Evolutionary conservation across 768 basidiomycete genomes (phyloP), one percentile per base, ranked within the genome.

Genomic region (Russula olivacea): DNA sequence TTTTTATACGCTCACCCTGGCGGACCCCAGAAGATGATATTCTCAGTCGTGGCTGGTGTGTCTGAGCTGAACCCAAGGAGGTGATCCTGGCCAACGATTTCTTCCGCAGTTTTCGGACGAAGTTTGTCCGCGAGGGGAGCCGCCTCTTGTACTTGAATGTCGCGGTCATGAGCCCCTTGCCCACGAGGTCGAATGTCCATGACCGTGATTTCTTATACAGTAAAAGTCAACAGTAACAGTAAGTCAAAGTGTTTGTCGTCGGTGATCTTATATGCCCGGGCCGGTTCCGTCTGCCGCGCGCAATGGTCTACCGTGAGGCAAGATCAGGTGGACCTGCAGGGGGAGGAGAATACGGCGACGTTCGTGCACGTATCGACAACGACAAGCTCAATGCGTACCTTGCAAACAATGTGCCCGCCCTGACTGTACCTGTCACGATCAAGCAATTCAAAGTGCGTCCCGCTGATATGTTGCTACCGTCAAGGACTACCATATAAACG

Each of bases 391-490:
- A 88, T 66, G 70, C 71, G 25, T 93, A 90, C 73, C 81, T 98
- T 66, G 70, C 75, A 57, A 71, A 76, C 58, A 75, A 82, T 69
- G 83, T 88, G 9, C 74, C 79, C 15, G 76, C 73, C 0, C 80
- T 94, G 57, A 75, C 75, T 53, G 74, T 82, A 2, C 90, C 92
- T 0, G 82, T 96, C 19, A 75, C 78, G 21, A 84, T 97, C 36
- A 90, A 93, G 78, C 96, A 98, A 74, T 98, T 98, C 81, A 91
- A 91, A 76, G 91, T 91, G 74, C 57, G 83, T 73, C 49, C 10
- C 15, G 23, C 15, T 23, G 2, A 3, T 5, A 32, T 25, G 2
- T 48, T 11, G 12, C 40, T 28, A 11, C 15, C 40, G 17, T 25
- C 38, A 45, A 14, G 19, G 12, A 63, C 57, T 50, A 25, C 21